Percentiles rank a stretch among this genome's conserved stretches.
phyloP scores from a whole-genome alignment of 2,329 filamentous ascomycete genomes.

The Colletotrichum incanum region DNA sequence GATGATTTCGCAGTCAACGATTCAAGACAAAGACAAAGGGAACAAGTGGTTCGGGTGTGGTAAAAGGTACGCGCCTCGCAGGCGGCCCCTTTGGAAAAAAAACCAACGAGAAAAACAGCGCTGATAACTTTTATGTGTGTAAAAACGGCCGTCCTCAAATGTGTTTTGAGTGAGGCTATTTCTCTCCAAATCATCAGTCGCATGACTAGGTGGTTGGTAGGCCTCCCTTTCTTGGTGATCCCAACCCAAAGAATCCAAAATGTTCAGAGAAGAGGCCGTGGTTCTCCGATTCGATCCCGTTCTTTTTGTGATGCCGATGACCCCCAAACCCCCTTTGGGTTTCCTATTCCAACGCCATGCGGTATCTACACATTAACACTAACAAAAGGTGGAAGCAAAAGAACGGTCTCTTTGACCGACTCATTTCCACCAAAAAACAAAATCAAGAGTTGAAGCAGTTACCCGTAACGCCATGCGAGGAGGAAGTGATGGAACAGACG shows the following conservation, averaged over 20 bases:
- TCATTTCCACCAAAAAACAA: neutral
- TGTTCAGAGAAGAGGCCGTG: constrained; percentile 27
- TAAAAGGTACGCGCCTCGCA: neutral
- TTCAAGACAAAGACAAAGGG: constrained; percentile 38
- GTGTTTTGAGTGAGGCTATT: neutral
- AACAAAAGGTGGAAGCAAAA: constrained; percentile 13
- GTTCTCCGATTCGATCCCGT: constrained; percentile 37
- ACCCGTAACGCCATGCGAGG: constrained; percentile 41
- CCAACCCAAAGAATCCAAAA: constrained; percentile 43
- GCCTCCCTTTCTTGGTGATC: constrained; percentile 18
- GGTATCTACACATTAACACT: constrained; percentile 43
- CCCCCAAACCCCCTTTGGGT: constrained; percentile 8
- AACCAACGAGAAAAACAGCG: constrained; percentile 6
- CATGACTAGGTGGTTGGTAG: constrained; percentile 37
- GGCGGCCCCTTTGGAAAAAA: neutral
- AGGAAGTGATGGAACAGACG: constrained; percentile 39
- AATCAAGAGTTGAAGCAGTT: neutral
- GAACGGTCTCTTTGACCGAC: constrained; percentile 5
- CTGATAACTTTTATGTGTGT: constrained; percentile 26
- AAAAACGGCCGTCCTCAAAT: constrained; percentile 18
- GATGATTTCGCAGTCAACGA: constrained; percentile 1
- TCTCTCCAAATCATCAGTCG: constrained; percentile 21
- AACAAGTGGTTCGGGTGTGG: constrained; percentile 28
- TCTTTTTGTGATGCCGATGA: constrained; percentile 36
- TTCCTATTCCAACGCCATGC: constrained; percentile 43